Evolutionary conservation across 169 alveolate species (phyloP).

Genomic region (Plasmodium cynomolgi): DNA sequence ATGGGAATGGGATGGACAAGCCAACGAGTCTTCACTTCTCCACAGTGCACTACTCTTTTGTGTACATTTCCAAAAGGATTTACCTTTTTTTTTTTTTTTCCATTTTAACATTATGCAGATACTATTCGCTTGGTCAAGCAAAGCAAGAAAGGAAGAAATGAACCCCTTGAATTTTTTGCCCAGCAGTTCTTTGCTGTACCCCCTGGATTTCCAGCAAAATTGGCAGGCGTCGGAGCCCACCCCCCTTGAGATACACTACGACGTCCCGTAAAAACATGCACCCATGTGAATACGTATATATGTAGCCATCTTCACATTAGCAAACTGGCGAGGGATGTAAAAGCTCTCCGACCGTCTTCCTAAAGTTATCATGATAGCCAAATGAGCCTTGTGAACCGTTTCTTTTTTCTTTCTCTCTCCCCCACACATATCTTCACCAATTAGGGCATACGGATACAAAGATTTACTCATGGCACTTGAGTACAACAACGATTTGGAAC

Average conservation of each 20-base stretch:
- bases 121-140: not conserved
- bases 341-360: not conserved
- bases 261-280: constrained; percentile 55
- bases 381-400: not conserved
- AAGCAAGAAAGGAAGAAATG: constrained; percentile 24
- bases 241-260: constrained; percentile 54
- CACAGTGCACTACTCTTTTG: not conserved
- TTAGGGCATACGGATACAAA: constrained; percentile 67
- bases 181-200: constrained; percentile 64
- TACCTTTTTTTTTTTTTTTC: not conserved
- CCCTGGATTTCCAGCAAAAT: constrained; percentile 63
- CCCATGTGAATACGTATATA: not conserved
- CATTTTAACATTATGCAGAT: constrained; percentile 6
- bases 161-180: constrained; percentile 40
- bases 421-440: not conserved
- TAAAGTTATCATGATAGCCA: not conserved
- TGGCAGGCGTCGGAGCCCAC: constrained; percentile 76
- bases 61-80: not conserved
- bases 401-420: not conserved
- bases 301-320: not conserved
- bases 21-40: not conserved
- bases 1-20: not conserved
- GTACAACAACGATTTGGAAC: constrained; percentile 55
- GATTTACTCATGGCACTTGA: constrained; percentile 47
- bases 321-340: not conserved